Evolutionary conservation across 257 asterid genomes (phyloP).

Genomic region (Solanum chmielewskii): DNA sequence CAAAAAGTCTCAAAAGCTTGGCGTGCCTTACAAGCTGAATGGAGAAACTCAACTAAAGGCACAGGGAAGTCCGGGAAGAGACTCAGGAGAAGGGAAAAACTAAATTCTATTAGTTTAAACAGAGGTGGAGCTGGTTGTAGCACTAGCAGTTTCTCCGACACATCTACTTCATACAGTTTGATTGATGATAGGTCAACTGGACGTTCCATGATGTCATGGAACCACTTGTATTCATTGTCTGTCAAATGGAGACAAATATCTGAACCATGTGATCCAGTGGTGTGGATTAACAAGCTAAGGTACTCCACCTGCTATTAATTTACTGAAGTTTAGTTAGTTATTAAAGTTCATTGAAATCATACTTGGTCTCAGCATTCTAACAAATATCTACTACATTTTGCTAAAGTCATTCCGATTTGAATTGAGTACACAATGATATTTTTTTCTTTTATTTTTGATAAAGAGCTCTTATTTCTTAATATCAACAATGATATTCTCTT

Average conservation of each 20-base stretch:
- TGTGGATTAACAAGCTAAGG: conserved; percentile 95
- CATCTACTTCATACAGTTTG: conserved; percentile 32
- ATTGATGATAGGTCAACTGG: conserved; percentile 59
- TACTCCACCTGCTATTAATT: conserved; percentile 11
- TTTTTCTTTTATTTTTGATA: too few relatives aligned
- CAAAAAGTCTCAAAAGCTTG: conserved; percentile 86
- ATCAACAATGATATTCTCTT: background rate
- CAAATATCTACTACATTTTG: background rate
- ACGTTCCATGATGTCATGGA: conserved; percentile 81
- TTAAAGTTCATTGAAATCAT: background rate
- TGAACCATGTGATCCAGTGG: conserved; percentile 95
- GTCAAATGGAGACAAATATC: conserved; percentile 99
- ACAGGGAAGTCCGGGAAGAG: conserved; percentile 60
- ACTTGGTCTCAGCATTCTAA: background rate
- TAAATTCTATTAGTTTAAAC: conserved; percentile 61
- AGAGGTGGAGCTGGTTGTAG: conserved; percentile 99
- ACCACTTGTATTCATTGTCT: conserved; percentile 66
- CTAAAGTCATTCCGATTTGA: background rate
- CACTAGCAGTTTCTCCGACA: conserved; percentile 67
- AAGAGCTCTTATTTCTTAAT: background rate
- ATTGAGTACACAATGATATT: background rate
- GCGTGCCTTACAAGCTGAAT: conserved; percentile 83
- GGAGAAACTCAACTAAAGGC: conserved; percentile 74
- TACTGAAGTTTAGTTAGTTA: background rate
- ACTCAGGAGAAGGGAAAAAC: conserved; percentile 58